Evolutionary conservation across 2,329 filamentous ascomycete genomes (phyloP).

Genomic region (Ascocoryne sarcoides): DNA sequence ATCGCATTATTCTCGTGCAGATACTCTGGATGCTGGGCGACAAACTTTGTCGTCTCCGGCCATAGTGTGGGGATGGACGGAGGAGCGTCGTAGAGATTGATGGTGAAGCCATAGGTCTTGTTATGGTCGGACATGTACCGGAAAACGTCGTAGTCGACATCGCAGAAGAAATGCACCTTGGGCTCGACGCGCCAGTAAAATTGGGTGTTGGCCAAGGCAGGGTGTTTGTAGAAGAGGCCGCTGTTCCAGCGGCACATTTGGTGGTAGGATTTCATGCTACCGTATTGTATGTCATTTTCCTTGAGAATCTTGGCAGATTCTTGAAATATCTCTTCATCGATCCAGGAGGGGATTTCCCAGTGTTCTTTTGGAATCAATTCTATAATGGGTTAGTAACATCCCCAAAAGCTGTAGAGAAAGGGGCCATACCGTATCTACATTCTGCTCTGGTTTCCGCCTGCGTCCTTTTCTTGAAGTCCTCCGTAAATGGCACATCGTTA

Average conservation of each 20-base stretch:
- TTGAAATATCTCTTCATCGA: constrained; percentile 75
- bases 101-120: constrained; percentile 98
- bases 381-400: constrained; percentile 35
- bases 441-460: constrained; percentile 78
- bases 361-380: constrained; percentile 90
- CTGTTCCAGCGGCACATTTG: constrained; percentile 99
- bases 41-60: constrained; percentile 91
- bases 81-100: constrained; percentile 90
- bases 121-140: constrained; percentile 97
- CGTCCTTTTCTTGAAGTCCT: constrained; percentile 84
- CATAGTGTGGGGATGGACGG: constrained; percentile 79
- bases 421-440: constrained; percentile 63
- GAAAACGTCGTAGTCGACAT: constrained; percentile 97
- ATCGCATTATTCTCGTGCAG: constrained; percentile 77
- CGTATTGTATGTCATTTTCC: constrained; percentile 85
- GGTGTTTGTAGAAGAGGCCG: constrained; percentile 95
- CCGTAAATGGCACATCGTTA: constrained; percentile 88
- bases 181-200: constrained; percentile 99
- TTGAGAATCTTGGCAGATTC: constrained; percentile 78
- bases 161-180: constrained; percentile 98
- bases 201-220: constrained; percentile 68
- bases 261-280: constrained; percentile 82
- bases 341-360: constrained; percentile 88
- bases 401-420: constrained; percentile 1
- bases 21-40: constrained; percentile 75